Conservation (phyloP, 768 basidiomycete species). For the Wakefieldia striispora region DNA sequence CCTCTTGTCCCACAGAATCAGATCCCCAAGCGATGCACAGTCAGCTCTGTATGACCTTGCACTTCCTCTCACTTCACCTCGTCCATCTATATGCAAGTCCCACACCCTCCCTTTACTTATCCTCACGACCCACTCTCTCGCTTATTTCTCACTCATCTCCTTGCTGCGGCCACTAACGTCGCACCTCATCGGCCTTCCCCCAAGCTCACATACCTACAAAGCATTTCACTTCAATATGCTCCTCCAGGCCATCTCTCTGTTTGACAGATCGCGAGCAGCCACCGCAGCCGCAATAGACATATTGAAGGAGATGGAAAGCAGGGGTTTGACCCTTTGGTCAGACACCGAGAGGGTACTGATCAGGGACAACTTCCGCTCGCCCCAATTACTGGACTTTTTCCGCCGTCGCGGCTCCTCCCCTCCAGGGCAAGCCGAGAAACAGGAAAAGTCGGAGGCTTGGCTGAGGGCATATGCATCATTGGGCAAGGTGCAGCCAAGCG, state of each 20-base stretch:
- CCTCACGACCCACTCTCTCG: conserved; percentile 44
- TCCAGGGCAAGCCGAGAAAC: neutral
- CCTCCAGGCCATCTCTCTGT: conserved; percentile 48
- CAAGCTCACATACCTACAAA: conserved; percentile 11
- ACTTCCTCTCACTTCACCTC: conserved; percentile 37
- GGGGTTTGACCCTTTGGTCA: conserved; percentile 39
- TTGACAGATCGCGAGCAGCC: conserved; percentile 38
- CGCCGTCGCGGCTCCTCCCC: conserved; percentile 15
- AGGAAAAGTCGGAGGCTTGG: conserved; percentile 13
- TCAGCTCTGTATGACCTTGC: conserved; percentile 44
- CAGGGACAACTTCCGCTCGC: conserved; percentile 48
- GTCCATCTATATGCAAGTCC: conserved; percentile 7
- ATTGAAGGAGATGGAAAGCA: conserved; percentile 46
- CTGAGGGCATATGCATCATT: conserved; percentile 20
- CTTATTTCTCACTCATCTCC: conserved; percentile 45
- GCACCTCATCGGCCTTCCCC: conserved; percentile 37
- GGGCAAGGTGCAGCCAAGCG: conserved; percentile 38
- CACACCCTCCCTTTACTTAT: conserved; percentile 12
- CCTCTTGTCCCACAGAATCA: conserved; percentile 46
- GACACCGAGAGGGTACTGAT: conserved; percentile 46
- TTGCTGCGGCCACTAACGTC: conserved; percentile 46
- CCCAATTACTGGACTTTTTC: conserved; percentile 49
- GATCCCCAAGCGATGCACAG: conserved; percentile 44
- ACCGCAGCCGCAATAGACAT: conserved; percentile 41
- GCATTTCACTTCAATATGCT: conserved; percentile 50